Evolutionary conservation across 2,329 filamentous ascomycete species (phyloP).

Genomic region (Xylaria arbuscula): DNA sequence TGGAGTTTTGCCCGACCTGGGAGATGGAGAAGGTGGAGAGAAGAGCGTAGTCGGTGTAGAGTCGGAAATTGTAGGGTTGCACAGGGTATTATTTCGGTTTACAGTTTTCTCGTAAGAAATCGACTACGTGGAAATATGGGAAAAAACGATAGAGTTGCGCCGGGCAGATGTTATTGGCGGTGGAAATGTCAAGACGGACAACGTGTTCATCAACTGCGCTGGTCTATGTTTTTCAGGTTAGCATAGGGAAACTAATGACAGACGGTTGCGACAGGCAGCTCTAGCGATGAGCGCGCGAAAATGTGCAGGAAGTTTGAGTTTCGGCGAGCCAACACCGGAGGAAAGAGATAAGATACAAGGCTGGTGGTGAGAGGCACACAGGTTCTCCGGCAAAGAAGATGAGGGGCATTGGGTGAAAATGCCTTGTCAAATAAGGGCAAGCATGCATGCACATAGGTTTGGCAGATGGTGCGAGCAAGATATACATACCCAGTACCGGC

Average conservation of each 20-base stretch:
- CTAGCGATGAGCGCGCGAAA: not conserved
- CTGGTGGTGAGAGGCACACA: not conserved
- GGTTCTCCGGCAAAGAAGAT: not conserved
- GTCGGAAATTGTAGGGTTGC: not conserved
- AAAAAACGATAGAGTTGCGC: not conserved
- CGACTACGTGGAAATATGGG: not conserved
- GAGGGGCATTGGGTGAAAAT: constrained; percentile 23
- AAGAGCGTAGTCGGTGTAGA: not conserved
- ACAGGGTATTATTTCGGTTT: not conserved
- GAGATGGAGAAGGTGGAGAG: not conserved
- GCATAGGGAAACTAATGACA: not conserved
- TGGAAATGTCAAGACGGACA: not conserved
- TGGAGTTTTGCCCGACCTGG: not conserved
- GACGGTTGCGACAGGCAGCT: not conserved
- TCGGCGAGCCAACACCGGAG: not conserved
- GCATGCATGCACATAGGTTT: not conserved
- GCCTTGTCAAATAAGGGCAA: constrained; percentile 7
- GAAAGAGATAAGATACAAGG: not conserved
- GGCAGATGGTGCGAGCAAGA: not conserved
- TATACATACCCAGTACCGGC: constrained; percentile 13
- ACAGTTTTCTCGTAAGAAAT: not conserved
- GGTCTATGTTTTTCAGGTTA: constrained; percentile 15
- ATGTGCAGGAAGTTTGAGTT: not conserved
- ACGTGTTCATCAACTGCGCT: constrained; percentile 4
- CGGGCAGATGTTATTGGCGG: not conserved